Evolutionary conservation across 2,329 filamentous ascomycete genomes (phyloP).

Genomic region (Karstenula rhodostoma): DNA sequence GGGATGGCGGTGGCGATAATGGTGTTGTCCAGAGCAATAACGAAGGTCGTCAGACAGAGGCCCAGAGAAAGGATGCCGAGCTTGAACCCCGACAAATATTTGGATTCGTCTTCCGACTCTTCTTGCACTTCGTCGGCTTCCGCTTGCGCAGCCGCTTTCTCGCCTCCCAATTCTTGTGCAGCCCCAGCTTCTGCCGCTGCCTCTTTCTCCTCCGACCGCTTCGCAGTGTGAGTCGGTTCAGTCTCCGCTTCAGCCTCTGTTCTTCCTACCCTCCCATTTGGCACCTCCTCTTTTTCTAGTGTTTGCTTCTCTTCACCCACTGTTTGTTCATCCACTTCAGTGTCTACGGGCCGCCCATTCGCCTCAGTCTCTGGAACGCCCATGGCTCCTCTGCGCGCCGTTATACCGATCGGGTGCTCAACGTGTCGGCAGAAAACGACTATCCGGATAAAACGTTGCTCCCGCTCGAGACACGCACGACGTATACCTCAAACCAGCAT

Average conservation of each 20-base stretch:
- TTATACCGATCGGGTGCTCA: background rate
- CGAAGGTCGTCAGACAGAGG: constrained; percentile 46
- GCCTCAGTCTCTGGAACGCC: background rate
- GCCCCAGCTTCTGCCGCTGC: constrained; percentile 7
- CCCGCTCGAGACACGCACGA: background rate
- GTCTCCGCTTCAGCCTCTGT: background rate
- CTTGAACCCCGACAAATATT: constrained; percentile 45
- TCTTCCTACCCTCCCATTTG: background rate
- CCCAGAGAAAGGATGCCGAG: constrained; percentile 45
- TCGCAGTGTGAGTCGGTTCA: background rate
- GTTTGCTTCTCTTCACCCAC: constrained; percentile 6
- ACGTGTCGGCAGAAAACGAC: constrained; percentile 1
- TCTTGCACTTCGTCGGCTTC: constrained; percentile 11
- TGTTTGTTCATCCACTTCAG: constrained; percentile 1
- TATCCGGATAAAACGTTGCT: constrained; percentile 10
- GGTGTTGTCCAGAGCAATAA: constrained; percentile 51
- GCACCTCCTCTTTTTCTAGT: background rate
- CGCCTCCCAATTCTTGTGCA: background rate
- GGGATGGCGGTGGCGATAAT: constrained; percentile 52
- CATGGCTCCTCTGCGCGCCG: constrained; percentile 6
- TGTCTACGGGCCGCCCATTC: background rate
- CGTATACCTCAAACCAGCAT: background rate
- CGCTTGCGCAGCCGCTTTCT: background rate
- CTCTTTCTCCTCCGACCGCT: constrained; percentile 6
- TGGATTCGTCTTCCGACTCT: constrained; percentile 45